Percentiles rank a stretch among this genome's conserved stretches.
Conservation (phyloP, 306 rosid genomes). For the Quercus mongolica region DNA sequence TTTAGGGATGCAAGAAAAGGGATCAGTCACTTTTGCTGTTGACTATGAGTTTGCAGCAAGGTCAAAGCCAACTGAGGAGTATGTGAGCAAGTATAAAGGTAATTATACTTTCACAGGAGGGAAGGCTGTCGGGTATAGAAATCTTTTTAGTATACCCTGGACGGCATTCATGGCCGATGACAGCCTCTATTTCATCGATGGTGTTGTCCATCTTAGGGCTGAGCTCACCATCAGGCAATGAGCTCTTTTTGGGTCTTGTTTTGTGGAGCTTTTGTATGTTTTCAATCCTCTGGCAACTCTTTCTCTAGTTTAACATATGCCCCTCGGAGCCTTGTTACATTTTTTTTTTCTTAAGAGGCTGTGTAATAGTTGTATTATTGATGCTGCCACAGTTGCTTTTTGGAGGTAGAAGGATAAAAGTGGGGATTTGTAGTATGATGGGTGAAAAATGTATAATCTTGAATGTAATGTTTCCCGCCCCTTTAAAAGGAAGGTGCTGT, state of each 20-base stretch:
- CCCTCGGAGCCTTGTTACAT: not conserved
- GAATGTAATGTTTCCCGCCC: no score
- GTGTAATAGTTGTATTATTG: not conserved
- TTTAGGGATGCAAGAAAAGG: conserved; percentile 40
- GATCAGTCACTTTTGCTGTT: conserved; percentile 22
- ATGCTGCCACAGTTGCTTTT: not conserved
- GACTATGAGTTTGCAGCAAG: conserved; percentile 46
- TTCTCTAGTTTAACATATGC: not conserved
- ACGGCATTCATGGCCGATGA: conserved; percentile 33
- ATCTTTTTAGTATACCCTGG: conserved; percentile 37
- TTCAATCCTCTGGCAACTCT: not conserved
- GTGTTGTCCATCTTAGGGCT: conserved; percentile 41
- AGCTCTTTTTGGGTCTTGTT: conserved; percentile 11
- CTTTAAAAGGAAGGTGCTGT: no score
- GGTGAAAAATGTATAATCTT: not conserved
- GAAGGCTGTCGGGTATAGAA: conserved; percentile 45
- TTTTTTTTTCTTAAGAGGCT: not conserved
- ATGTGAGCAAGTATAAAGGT: conserved; percentile 24
- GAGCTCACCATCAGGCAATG: conserved; percentile 40
- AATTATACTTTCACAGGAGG: conserved; percentile 45
- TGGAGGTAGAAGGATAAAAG: not conserved
- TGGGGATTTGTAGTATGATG: not conserved
- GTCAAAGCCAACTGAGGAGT: conserved; percentile 33
- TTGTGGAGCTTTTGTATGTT: not conserved
- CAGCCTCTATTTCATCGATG: conserved; percentile 37